These are phyloP conservation scores for Aspergillus arachidicola DNA, from an alignment of 2,329 filamentous ascomycete species.

Conservation along the genomic window DNA sequence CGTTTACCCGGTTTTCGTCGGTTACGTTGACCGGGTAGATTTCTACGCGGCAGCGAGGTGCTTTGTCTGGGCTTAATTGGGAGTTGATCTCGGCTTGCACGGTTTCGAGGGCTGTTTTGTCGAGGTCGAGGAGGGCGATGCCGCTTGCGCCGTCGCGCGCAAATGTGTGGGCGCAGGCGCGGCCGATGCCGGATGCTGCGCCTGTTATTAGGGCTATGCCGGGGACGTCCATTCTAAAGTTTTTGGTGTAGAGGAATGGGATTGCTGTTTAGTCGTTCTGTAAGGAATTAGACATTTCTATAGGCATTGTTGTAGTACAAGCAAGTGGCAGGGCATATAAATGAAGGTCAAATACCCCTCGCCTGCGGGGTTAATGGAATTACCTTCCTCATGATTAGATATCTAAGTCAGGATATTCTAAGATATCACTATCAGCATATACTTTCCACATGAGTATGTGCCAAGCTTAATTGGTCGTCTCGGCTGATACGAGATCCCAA, in stretches of 20 bases:
- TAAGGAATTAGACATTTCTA: neutral
- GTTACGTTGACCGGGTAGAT: neutral
- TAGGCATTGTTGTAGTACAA: neutral
- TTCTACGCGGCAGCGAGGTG: neutral
- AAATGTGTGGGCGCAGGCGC: slow-evolving; percentile 12
- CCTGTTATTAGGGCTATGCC: slow-evolving; percentile 13
- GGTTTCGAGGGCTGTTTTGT: neutral
- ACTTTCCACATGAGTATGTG: neutral
- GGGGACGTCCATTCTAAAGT: neutral
- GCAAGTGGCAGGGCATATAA: neutral
- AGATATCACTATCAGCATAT: neutral
- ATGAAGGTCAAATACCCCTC: neutral
- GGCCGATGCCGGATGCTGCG: slow-evolving; percentile 14
- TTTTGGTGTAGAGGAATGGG: neutral
- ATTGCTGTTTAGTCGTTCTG: neutral
- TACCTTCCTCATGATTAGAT: neutral
- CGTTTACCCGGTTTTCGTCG: neutral
- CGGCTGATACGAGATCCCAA: neutral
- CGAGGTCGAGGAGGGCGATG: slow-evolving; percentile 6
- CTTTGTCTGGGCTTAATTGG: neutral
- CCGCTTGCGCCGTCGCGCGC: slow-evolving; percentile 10
- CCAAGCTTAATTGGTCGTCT: neutral
- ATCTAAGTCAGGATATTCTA: neutral
- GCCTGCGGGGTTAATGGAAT: neutral
- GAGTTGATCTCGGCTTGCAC: neutral